Evolutionary conservation across 768 basidiomycete species (phyloP).

Genomic region (Neoboletus brunneissimus): DNA sequence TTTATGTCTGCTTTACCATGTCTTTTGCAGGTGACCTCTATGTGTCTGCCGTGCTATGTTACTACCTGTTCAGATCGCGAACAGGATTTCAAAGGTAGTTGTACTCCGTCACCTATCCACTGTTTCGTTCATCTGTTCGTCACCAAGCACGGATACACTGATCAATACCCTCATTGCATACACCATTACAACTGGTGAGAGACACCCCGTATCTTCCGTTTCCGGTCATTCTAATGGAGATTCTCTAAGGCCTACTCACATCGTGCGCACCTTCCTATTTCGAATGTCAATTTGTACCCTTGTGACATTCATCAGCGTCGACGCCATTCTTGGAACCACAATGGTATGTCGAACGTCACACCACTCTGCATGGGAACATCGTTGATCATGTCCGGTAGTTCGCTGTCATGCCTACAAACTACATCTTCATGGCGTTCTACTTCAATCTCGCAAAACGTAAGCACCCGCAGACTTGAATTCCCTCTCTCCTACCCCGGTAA

Average conservation of each 20-base stretch:
- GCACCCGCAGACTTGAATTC: slow-evolving; percentile 9
- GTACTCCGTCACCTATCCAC: not conserved
- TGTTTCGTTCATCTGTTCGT: not conserved
- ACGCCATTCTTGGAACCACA: slow-evolving; percentile 45
- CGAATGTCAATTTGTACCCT: not conserved
- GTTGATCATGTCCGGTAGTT: slow-evolving; percentile 29
- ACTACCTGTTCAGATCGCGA: slow-evolving; percentile 44
- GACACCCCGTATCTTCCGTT: slow-evolving; percentile 13
- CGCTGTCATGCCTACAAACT: slow-evolving; percentile 51
- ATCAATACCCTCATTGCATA: slow-evolving; percentile 49
- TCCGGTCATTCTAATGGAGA: not conserved
- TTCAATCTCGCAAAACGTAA: slow-evolving; percentile 52
- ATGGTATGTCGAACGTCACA: slow-evolving; percentile 21
- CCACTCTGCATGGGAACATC: too few relatives aligned
- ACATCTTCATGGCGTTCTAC: slow-evolving; percentile 54
- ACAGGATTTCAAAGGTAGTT: slow-evolving; percentile 50
- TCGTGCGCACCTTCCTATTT: slow-evolving; percentile 30
- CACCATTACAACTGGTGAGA: slow-evolving; percentile 52
- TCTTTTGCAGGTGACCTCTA: slow-evolving; percentile 51
- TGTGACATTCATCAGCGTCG: slow-evolving; percentile 36
- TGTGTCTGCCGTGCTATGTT: slow-evolving; percentile 49
- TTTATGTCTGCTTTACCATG: slow-evolving; percentile 53
- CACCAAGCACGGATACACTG: slow-evolving; percentile 48
- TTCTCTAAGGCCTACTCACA: slow-evolving; percentile 38
- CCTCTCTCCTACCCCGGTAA: too few relatives aligned